These are phyloP conservation scores for Lathyrus tuberosus DNA, from an alignment of 306 rosid species.

Conservation along the genomic window DNA sequence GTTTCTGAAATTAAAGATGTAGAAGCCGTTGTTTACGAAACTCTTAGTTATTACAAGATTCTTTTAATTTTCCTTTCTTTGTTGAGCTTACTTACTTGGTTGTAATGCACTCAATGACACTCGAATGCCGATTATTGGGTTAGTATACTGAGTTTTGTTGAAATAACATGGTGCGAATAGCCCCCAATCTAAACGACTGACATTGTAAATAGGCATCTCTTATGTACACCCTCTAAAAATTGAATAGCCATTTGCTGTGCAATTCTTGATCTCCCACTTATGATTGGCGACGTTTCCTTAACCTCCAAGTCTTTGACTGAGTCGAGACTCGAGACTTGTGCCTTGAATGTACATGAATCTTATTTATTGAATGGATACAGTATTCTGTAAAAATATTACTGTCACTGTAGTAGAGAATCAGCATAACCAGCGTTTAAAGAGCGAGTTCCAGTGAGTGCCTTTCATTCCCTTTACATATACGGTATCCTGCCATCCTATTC, in stretches of 20 bases:
- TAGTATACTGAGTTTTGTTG: not conserved
- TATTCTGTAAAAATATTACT: not conserved
- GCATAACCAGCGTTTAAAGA: not conserved
- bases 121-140: not conserved
- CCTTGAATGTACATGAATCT: not conserved
- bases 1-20: not conserved
- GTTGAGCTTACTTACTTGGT: not conserved
- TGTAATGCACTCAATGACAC: not conserved
- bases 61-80: not conserved
- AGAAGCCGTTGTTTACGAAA: not conserved
- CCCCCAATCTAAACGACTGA: not conserved
- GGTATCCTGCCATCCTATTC: not conserved
- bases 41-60: not conserved
- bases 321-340: not conserved
- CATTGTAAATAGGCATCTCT: not conserved
- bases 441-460: not conserved
- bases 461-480: not conserved
- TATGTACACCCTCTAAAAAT: not conserved
- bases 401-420: not conserved
- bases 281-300: not conserved
- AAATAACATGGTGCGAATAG: not conserved
- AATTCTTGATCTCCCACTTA: too few relatives aligned
- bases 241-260: too few relatives aligned
- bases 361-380: too few relatives aligned
- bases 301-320: not conserved